Base-by-base conservation (phyloP, 768 basidiomycete species). In the Suillus brevipes region DNA sequence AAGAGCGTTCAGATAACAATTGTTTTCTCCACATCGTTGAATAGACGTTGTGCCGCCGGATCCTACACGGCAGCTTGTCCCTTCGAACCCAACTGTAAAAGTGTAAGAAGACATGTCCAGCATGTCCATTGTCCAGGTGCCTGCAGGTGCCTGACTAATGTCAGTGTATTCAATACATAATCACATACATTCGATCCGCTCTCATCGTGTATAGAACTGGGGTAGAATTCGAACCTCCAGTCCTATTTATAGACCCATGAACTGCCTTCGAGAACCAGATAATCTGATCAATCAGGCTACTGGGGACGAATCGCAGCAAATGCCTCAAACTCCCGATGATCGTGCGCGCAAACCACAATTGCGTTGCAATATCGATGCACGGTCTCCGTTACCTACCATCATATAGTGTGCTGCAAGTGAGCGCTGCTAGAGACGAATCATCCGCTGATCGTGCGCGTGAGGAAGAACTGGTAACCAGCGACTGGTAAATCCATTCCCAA, bases 181-280 rank as follows among this genome's bases (percentile, higher is more conserved):
- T 14, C 25, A 50, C 25, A 50, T 7, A 14, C 14, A 25, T 50
- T 28, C 50, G 28, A 28, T 52, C 50, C 50, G 50, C 50, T 28
- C 25, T 52, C 25, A 52, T 52, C 25, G 50, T 28, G 25, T 7
- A n/a, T n/a, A 50, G 47, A 25, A 49, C 3, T 16, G 49, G 49
- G 49, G 49, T 50, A 50, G 50, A 52, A 52, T 28, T 52, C 50
- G 50, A 52, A 52, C 49, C 49, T 25, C 49, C 49, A 50, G 49
- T 0, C 14, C 4, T 52, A 52, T 28, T 52, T 28, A 52, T 28
- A 52, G 25, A 28, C 1, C 7, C 7, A 25, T 49, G 23, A 16
- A 50, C 49, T 50, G 23, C 14, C 49, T 23, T 50, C 49, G 34
- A 36, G 34, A 36, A 36, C 34, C 34, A 36, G 34, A 36, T 36